A percentile compares a stretch with the other conserved stretches of the same genome.
Conservation (phyloP, 2,329 filamentous ascomycete genomes). For the Thelonectria discophora region DNA sequence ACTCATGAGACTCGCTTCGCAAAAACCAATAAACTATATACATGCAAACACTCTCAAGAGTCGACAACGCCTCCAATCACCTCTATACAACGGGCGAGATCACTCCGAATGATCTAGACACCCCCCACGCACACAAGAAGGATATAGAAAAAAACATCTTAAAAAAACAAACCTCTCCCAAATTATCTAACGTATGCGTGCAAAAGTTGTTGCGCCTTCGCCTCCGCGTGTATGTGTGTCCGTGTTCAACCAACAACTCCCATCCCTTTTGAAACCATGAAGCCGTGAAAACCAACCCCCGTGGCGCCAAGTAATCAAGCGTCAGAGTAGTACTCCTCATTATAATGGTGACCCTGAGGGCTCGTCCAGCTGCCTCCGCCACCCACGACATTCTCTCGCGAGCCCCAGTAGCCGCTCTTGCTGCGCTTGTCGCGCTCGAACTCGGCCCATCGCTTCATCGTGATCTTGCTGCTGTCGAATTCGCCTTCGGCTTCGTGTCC, state of each 20-base stretch:
- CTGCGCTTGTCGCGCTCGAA: slow-evolving; percentile 77
- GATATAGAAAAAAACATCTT: slow-evolving; percentile 30
- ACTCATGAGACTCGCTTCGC: slow-evolving; percentile 5
- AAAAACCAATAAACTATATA: slow-evolving; percentile 33
- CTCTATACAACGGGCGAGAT: slow-evolving; percentile 37
- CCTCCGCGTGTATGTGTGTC: slow-evolving; percentile 27
- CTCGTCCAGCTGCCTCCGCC: slow-evolving; percentile 55
- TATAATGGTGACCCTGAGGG: slow-evolving; percentile 56
- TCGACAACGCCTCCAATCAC: slow-evolving; percentile 38
- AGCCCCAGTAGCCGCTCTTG: slow-evolving; percentile 61
- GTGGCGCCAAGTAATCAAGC: slow-evolving; percentile 45
- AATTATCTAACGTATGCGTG: slow-evolving; percentile 38
- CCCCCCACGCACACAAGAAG: slow-evolving; percentile 28
- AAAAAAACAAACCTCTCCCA: slow-evolving; percentile 30
- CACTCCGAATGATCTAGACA: slow-evolving; percentile 20
- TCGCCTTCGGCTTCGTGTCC: slow-evolving; percentile 91
- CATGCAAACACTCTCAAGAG: slow-evolving; percentile 24
- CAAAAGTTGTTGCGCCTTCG: slow-evolving; percentile 24
- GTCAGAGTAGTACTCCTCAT: slow-evolving; percentile 66
- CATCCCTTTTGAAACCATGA: slow-evolving; percentile 33
- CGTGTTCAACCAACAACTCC: slow-evolving; percentile 37
- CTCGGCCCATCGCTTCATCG: slow-evolving; percentile 98
- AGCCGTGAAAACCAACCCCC: slow-evolving; percentile 28
- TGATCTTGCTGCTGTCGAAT: slow-evolving; percentile 98
- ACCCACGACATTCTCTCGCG: slow-evolving; percentile 59